Base-by-base conservation (phyloP, 2,329 filamentous ascomycete genomes). In the Aspergillus pseudoglaucus region DNA sequence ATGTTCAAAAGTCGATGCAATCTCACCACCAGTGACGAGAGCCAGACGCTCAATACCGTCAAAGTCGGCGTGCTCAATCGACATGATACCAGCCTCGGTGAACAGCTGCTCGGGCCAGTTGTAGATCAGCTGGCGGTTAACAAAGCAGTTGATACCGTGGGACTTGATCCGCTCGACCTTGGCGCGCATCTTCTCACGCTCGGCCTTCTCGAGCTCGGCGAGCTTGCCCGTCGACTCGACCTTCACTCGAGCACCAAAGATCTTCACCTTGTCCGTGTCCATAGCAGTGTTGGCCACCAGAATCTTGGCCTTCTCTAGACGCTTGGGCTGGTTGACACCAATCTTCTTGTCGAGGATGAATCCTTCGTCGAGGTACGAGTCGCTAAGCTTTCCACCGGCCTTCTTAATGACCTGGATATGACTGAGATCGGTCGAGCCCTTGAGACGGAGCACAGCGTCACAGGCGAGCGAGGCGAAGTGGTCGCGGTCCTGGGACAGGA, bases 361-460 rank as follows among this genome's bases (percentile, higher is more conserved):
- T 4, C 93, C 93, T 63, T 96, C 90, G 65, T 98, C 93, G 38
- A 98, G 80, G 72, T 98, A 98, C 10, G 91, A 97, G 69, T 98
- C 93, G 68, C 84, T 93, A 50, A 98, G 82, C 79, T 97, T 98
- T 61, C 93, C 93, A 60, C 93, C 93, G 2, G 91, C 87, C 79
- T 98, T 98, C 80, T 98, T 98, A 77, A 98, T 98, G 64, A 98
- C 90, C 72, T 98, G 93, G 57, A 98, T 98, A 67, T 97, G 90
- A 68, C 88, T 96, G 47, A 98, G 82, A 69, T 98, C 93, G 49
- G 88, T 89, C 2, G 90, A 94, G 48, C 87, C 87, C 70, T 88
- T 88, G 64, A 98, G 80, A 55, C 94, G 83, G 50, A 97, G 78
- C 3, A 98, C 88, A 33, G 93, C 93, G 60, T 97, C 90, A 56